phyloP scores from a whole-genome alignment of 2,329 filamentous ascomycete species.

The Pseudomassariella vexata region DNA sequence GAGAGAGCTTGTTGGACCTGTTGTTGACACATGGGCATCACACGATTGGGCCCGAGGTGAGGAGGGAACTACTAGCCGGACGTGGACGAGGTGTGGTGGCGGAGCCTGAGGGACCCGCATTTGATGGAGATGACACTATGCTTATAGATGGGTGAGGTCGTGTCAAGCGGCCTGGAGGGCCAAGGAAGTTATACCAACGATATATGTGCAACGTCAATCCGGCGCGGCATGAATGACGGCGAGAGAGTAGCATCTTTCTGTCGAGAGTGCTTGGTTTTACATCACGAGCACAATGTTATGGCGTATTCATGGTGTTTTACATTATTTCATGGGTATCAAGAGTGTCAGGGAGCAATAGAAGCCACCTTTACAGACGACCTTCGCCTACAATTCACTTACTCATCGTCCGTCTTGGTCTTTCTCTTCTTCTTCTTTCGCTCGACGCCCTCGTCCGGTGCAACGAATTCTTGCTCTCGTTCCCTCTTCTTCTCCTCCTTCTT shows the following conservation, averaged over 20 bases:
- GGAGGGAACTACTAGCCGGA: slow-evolving; percentile 82
- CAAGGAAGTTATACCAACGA: too few species aligned
- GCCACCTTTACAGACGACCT: too few species aligned
- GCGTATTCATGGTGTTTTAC: slow-evolving; percentile 1
- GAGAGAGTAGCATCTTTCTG: too few species aligned
- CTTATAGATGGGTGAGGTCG: slow-evolving; percentile 51
- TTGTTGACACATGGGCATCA: slow-evolving; percentile 79
- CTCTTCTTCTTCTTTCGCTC: slow-evolving; percentile 59
- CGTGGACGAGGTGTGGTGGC: slow-evolving; percentile 73
- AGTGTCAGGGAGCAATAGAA: too few species aligned
- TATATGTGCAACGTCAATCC: too few species aligned
- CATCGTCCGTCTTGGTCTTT: slow-evolving; percentile 46
- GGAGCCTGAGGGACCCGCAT: slow-evolving; percentile 47
- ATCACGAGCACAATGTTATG: too few species aligned
- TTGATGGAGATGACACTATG: slow-evolving; percentile 90
- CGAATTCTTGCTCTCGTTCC: slow-evolving; percentile 79
- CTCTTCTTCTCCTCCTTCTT: slow-evolving; percentile 86
- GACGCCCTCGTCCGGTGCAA: slow-evolving; percentile 71
- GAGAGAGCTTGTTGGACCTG: slow-evolving; percentile 84
- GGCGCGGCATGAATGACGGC: too few species aligned
- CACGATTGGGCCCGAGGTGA: slow-evolving; percentile 83
- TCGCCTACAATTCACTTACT: too few species aligned
- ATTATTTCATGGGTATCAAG: slow-evolving; percentile 6
- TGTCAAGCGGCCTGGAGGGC: too few species aligned
- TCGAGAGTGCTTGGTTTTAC: too few species aligned